These are phyloP conservation scores for Termitomyces sp. DNA, from an alignment of 768 basidiomycete genomes.

Conservation along the genomic window DNA sequence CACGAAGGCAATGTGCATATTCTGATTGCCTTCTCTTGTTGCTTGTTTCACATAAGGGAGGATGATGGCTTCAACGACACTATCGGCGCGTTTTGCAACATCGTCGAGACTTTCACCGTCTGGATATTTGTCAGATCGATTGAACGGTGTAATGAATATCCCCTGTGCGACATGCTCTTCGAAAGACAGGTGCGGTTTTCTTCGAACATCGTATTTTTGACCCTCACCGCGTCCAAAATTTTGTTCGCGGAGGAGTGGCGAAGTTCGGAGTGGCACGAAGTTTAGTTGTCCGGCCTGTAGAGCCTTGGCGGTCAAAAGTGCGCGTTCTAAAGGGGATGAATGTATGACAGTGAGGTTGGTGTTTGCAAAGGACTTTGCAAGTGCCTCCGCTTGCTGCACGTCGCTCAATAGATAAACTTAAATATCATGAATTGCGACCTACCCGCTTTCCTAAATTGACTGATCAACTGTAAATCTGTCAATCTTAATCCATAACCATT, in stretches of 20 bases:
- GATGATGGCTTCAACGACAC: conserved; percentile 44
- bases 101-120: conserved; percentile 70
- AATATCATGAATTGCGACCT: conserved; percentile 11
- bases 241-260: conserved; percentile 58
- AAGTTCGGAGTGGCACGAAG: conserved; percentile 39
- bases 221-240: conserved; percentile 70
- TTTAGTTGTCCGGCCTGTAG: conserved; percentile 42
- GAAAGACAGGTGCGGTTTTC: conserved; percentile 23
- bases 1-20: conserved; percentile 55
- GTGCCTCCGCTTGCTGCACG: conserved; percentile 55
- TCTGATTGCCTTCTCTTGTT: conserved; percentile 27
- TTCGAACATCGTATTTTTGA: conserved; percentile 35
- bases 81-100: conserved; percentile 47
- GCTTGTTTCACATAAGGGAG: conserved; percentile 47
- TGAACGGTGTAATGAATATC: conserved; percentile 43
- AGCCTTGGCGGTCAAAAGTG: conserved; percentile 53
- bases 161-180: conserved; percentile 46
- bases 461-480: neutral
- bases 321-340: conserved; percentile 63
- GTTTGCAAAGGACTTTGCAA: conserved; percentile 45
- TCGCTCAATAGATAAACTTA: neutral
- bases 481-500: conserved; percentile 9
- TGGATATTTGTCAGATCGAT: conserved; percentile 50
- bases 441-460: conserved; percentile 46
- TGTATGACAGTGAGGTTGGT: conserved; percentile 50